Base-by-base conservation (phyloP, 2,329 filamentous ascomycete genomes). In the Lachnellula cervina region DNA sequence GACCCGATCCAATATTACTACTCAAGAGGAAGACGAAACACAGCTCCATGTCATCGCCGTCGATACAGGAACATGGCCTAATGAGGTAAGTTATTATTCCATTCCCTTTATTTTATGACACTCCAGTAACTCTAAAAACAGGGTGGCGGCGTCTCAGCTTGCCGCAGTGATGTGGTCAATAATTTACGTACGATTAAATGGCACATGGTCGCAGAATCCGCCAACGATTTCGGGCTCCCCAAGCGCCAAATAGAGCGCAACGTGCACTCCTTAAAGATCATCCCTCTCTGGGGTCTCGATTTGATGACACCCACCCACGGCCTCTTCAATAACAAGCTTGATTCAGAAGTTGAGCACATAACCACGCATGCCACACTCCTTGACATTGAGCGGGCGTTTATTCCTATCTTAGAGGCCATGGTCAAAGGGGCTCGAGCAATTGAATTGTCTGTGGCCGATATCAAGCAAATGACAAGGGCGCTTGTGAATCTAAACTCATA, bases 371-470 rank as follows among this genome's bases (percentile, higher is more conserved):
- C 61, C 72, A 40, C 58, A 67, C 47, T 68, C 9, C 44, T 47
- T n/a, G 76, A 80, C 54, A 76, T 83, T 59, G 72, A 77, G 49
- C 70, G 69, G 55, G 78, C 75, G n/a, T 82, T 82, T 64, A 73
- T 82, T 43, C 80, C 80, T 1, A 74, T 80, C 13, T 63, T 82
- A 17, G 76, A 72, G 28, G 71, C 73, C 8, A 69, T 80, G 43
- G 77, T 82, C 43, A 76, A 75, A 61, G 76, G 77, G 17, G 75
- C 78, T 5, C 72, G 79, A 38, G 73, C 77, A 7, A 70, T 73
- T 17, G 65, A 73, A 19, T 73, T 79, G 35, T 71, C 74, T 43
- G 73, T 74, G 38, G 76, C 74, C 51, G 74, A 78, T 53, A 75
- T 77, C 9, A 68, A 79, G 51, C 73, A 68, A 53, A 49, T 47